Evolutionary conservation across 805 yeast genomes (phyloP).

Genomic region (Candida saitoana): DNA sequence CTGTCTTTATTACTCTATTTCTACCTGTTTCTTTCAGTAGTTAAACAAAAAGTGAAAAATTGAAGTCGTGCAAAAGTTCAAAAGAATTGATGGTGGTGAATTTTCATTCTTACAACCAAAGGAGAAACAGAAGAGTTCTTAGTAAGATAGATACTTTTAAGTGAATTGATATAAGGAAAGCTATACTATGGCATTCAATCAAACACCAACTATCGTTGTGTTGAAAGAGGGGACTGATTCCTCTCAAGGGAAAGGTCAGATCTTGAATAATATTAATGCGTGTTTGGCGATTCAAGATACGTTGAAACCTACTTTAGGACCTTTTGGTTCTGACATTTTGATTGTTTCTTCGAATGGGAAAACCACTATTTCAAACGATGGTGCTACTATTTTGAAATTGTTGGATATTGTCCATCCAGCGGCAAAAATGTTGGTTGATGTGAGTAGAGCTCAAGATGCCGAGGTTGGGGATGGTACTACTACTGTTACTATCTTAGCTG

Average conservation of each 20-base stretch:
- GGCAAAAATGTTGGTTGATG: constrained; percentile 91
- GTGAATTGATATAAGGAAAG: background rate
- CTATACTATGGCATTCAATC: constrained; percentile 71
- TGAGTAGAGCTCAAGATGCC: constrained; percentile 94
- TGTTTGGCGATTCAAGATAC: constrained; percentile 97
- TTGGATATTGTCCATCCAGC: constrained; percentile 98
- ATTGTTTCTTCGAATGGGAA: constrained; percentile 79
- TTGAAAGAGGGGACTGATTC: constrained; percentile 97
- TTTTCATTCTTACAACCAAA: no score
- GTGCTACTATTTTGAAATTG: constrained; percentile 90
- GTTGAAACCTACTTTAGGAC: constrained; percentile 91
- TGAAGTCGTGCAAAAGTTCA: background rate
- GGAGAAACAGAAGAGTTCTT: background rate
- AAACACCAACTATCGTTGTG: constrained; percentile 97
- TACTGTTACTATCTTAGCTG: constrained; percentile 90
- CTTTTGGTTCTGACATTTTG: constrained; percentile 92
- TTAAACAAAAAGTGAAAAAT: background rate
- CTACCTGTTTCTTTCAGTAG: background rate
- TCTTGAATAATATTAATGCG: constrained; percentile 91
- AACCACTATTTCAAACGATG: constrained; percentile 96
- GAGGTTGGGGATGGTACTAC: constrained; percentile 99
- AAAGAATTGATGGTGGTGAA: background rate
- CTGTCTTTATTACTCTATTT: background rate
- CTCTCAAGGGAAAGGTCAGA: constrained; percentile 95
- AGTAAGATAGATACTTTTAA: background rate